Evolutionary conservation across 139 green algal species (phyloP), one percentile per base, ranked within the genome.

Genomic region (Cymbomonas tetramitiformis): DNA sequence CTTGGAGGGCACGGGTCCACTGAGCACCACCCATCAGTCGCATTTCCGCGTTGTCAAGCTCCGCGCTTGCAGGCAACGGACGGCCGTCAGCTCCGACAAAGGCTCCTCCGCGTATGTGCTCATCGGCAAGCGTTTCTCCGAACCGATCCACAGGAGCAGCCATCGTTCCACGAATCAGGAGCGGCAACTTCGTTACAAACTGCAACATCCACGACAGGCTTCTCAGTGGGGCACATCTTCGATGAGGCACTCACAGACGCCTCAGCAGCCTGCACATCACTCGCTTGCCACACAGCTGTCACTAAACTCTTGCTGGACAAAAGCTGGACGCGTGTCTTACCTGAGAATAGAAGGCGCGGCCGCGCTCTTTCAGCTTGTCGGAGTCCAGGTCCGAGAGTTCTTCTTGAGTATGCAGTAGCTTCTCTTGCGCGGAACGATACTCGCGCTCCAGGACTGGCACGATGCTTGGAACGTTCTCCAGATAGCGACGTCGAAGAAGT

Each of bases 21-120:
- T 95, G 87, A 21, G 88, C 87, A 0, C 88, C 88, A 12, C 88
- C 88, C 67, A 86, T 95, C 46, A 96, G 76, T 3, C 88, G 82
- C 88, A 96, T 95, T 68, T 83, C 69, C 7, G 70, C 72, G 58
- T 95, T 95, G 18, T 66, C 54, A 3, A 46, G 5, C 38, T 72
- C 67, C 7, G 56, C 12, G 3, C 59, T 43, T 30, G 56, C 49
- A 1, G 63, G 47, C 36, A 86, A 59, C 5, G 73, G 56, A 46
- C 69, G 62, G 60, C 78, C 76, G 46, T 88, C 73, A 2, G 63
- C 47, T 7, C 67, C 72, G 28, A 86, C 65, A 46, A 95, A 95
- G 0, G 79, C 71, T 23, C 87, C 88, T 34, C 84, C 86, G 19
- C 75, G 70, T 8, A 86, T 72, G 62, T 94, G 86, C 79, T 96